Evolutionary conservation across 441 rosid species (phyloP).

Genomic region (Croton laevigatus): DNA sequence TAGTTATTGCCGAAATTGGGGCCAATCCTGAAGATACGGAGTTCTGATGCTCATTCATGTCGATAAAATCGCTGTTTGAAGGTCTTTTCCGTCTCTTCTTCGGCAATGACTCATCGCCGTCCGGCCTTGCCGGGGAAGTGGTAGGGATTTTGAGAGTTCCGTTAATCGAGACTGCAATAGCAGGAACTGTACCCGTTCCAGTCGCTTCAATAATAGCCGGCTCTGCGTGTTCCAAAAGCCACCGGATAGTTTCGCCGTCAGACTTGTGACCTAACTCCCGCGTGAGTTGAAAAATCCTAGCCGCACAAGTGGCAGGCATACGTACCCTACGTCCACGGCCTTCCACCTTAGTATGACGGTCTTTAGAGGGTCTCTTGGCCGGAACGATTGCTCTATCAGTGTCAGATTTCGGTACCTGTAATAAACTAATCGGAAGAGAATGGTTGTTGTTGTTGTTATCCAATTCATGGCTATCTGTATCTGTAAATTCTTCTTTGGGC

Average conservation of each 20-base stretch:
- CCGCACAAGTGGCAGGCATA: conserved; percentile 59
- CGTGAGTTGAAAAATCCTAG: conserved; percentile 66
- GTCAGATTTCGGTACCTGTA: conserved; percentile 17
- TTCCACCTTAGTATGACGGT: conserved; percentile 76
- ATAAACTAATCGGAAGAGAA: conserved; percentile 25
- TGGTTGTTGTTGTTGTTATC: neutral
- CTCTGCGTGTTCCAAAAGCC: conserved; percentile 60
- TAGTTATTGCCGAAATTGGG: conserved; percentile 35
- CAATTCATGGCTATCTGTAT: conserved; percentile 29
- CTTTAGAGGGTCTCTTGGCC: conserved; percentile 40
- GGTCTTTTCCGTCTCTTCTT: conserved; percentile 49
- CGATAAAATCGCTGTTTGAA: conserved; percentile 46
- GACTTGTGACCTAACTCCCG: conserved; percentile 66
- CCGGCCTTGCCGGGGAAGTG: conserved; percentile 29
- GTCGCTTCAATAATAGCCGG: conserved; percentile 68
- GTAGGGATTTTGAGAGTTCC: conserved; percentile 64
- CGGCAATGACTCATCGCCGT: conserved; percentile 28
- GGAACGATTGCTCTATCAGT: conserved; percentile 25
- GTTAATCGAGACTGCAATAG: conserved; percentile 69
- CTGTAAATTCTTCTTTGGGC: conserved; percentile 39
- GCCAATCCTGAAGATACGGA: conserved; percentile 63
- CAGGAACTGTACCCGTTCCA: conserved; percentile 74
- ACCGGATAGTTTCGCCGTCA: conserved; percentile 66
- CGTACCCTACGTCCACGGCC: conserved; percentile 72
- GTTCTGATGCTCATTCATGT: conserved; percentile 34